Evolutionary conservation across 306 rosid genomes (phyloP), one percentile per base, ranked within the genome.

Genomic region (Delonix regia): DNA sequence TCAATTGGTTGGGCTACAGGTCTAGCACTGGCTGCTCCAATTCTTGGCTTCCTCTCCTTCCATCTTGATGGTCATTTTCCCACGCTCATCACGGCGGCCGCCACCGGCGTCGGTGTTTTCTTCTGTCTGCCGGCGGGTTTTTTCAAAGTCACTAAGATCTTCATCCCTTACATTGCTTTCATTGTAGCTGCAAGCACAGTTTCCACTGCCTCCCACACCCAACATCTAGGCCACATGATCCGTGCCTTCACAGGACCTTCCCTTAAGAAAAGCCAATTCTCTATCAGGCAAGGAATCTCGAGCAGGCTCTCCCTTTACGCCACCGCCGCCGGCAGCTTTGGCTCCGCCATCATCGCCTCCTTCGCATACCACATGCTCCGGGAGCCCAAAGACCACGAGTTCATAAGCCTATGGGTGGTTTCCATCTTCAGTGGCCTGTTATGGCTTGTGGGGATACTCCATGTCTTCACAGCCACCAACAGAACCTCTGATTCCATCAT

Each of bases 1-100:
- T 84, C 98, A 71, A 85, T 92, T 38, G 89, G 90, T 3, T 94
- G 98, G 98, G 94, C 80, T 10, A 62, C 82, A 36, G 98, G 98
- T 42, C 42, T 94, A 4, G 56, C 64, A 44, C 0, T 92, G 6
- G 91, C 90, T 8, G 85, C 87, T 68, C 97, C 98, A 45, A 57
- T 82, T 10, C 88, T 94, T 0, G 84, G 49, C 30, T 78, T 81
- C 76, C 51, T 85, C 59, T 89, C 97, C 61, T 74, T 81, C 75
- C 89, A 71, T 47, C 90, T 94, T 2, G 90, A 92, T 1, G 87
- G 87, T 44, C 68, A 76, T 7, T 66, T 51, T 70, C 90, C 85
- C 28, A 3, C 84, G 19, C 47, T 89, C 39, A 84, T 92, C 57
- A 83, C 93, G 3, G 42, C 76, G 0, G 73, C 45, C 30, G 78